Evolutionary conservation across 768 basidiomycete species (phyloP).

Genomic region (Brasilioporus rufonigricans): DNA sequence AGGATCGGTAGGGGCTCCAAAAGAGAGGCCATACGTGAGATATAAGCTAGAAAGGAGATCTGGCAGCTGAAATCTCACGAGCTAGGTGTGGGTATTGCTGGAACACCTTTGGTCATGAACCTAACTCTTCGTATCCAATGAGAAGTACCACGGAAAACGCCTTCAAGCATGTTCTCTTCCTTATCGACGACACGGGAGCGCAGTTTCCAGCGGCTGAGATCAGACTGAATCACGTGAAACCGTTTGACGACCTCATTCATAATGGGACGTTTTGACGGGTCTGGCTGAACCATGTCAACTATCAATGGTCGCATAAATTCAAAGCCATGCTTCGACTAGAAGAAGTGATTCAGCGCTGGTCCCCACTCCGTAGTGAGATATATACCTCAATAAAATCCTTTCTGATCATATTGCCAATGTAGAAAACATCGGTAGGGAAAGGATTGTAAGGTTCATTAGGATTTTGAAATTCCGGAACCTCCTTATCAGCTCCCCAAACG

Average conservation of each 20-base stretch:
- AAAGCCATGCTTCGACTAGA: not conserved
- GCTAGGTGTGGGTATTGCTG: not conserved
- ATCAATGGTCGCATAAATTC: not conserved
- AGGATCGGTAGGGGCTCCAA: too few relatives aligned
- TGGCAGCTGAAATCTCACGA: too few relatives aligned
- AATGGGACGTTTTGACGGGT: not conserved
- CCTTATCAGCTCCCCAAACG: not conserved
- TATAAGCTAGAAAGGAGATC: too few relatives aligned
- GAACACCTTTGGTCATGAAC: not conserved
- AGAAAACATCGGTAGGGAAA: not conserved
- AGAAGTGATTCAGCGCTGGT: too few relatives aligned
- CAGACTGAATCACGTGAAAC: not conserved
- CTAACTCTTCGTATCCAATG: not conserved
- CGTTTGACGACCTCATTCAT: not conserved
- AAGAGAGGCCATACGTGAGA: too few relatives aligned
- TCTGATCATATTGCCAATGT: not conserved
- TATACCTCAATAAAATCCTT: not conserved
- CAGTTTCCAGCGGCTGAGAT: not conserved
- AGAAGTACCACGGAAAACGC: not conserved
- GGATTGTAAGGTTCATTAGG: not conserved
- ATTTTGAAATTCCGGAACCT: not conserved
- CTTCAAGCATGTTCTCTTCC: not conserved
- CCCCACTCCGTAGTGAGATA: too few relatives aligned
- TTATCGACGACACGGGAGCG: not conserved
- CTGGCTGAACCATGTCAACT: not conserved